Evolutionary conservation across 2,329 filamentous ascomycete genomes (phyloP), one percentile per base, ranked within the genome.

Genomic region (Aspergillus fructus): DNA sequence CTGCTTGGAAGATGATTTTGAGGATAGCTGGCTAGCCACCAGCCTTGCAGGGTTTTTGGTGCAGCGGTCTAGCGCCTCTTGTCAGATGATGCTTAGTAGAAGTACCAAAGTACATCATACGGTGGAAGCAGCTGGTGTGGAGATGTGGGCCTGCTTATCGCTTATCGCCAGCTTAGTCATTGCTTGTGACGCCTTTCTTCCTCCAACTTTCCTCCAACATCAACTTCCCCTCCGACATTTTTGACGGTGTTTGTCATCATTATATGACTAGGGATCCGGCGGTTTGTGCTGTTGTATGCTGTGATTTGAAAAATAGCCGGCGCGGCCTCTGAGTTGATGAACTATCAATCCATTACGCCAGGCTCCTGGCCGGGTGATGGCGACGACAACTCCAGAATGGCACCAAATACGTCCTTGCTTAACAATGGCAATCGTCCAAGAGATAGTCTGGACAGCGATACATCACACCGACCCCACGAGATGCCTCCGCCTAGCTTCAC

Each of bases 401-500:
- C 55, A 17, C 23, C 41, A 27, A 58, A 58, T 49, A 52, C 43
- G 17, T 54, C 58, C 9, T 59, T 56, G 49, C n/a, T 12, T 21
- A 45, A 30, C 49, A 13, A 33, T 49, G 41, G 48, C 49, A 19
- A 50, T 47, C 39, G 51, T 9, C 53, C 43, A 23, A 24, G 42
- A 40, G 34, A 23, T 8, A 43, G 40, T n/a, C 21, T 40, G 2
- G 53, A 55, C 30, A 17, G 37, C 24, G 30, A 34, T 27, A 17
- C 23, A 39, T 37, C 46, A 4, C 46, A 49, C 23, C 59, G 49
- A 55, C 51, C 54, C 15, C 53, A 58, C 13, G 61, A 48, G 30
- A 70, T 69, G 30, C 72, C 73, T 34, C 62, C 73, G 17, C 74
- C 76, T 60, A 92, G 91, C 77, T 97, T 99, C 76, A 97, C 94